These are phyloP conservation scores for Daldinia concentrica DNA, from an alignment of 495 filamentous ascomycete species.

Conservation along the genomic window DNA sequence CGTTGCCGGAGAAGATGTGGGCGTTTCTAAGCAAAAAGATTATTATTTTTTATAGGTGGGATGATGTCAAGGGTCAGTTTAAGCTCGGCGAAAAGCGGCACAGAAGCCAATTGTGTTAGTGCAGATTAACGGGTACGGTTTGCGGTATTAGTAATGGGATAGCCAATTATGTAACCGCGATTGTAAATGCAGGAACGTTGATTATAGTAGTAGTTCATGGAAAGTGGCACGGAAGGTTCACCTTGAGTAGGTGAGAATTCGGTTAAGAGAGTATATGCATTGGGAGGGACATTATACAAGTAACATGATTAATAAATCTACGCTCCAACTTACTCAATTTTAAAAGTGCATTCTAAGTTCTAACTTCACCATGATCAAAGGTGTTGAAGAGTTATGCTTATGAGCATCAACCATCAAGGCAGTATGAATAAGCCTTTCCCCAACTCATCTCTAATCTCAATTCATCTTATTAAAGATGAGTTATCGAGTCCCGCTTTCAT, in stretches of 20 bases:
- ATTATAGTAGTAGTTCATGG: background rate
- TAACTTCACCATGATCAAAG: background rate
- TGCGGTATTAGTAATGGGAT: slow-evolving; percentile 26
- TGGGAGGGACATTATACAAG: background rate
- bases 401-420: background rate
- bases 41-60: slow-evolving; percentile 40
- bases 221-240: background rate
- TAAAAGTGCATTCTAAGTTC: background rate
- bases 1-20: background rate
- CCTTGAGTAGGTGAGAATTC: background rate
- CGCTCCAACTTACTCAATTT: too few relatives aligned
- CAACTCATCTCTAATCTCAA: background rate
- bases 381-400: background rate
- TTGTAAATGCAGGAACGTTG: slow-evolving; percentile 19
- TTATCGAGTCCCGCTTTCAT: background rate
- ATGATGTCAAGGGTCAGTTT: slow-evolving; percentile 53
- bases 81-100: slow-evolving; percentile 26
- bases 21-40: slow-evolving; percentile 44
- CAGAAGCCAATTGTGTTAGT: background rate
- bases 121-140: background rate
- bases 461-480: background rate
- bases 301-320: background rate
- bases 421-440: background rate
- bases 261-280: slow-evolving; percentile 6
- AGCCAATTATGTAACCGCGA: slow-evolving; percentile 31